Percentiles rank a stretch among this genome's conserved stretches.
These are phyloP conservation scores for Ilyonectria mors-panacis DNA, from an alignment of 2,329 filamentous ascomycete genomes.

Conservation along the genomic window DNA sequence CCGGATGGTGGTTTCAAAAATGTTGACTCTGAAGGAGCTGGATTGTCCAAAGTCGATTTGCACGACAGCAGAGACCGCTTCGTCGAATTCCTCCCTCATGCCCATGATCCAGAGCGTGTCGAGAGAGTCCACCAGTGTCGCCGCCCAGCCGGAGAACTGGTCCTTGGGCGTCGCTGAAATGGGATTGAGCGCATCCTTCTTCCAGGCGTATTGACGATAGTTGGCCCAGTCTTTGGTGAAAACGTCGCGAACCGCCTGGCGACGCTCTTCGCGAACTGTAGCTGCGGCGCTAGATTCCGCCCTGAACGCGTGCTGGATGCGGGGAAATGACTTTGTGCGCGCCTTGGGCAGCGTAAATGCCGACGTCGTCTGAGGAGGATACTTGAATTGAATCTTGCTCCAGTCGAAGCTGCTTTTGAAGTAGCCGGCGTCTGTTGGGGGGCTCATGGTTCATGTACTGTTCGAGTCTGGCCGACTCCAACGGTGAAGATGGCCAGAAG, in stretches of 20 bases:
- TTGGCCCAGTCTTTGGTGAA: constrained; percentile 64
- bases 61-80: constrained; percentile 65
- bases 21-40: constrained; percentile 58
- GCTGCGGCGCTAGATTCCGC: background rate
- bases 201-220: constrained; percentile 68
- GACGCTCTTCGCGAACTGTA: constrained; percentile 48
- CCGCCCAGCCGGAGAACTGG: constrained; percentile 69
- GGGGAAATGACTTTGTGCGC: constrained; percentile 11
- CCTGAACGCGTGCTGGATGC: constrained; percentile 10
- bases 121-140: constrained; percentile 72
- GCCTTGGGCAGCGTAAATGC: background rate
- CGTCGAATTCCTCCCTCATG: constrained; percentile 68
- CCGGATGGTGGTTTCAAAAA: constrained; percentile 70
- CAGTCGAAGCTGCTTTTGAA: constrained; percentile 26
- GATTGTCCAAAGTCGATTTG: constrained; percentile 68
- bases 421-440: background rate
- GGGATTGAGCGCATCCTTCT: constrained; percentile 67
- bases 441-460: constrained; percentile 20
- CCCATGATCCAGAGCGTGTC: constrained; percentile 77
- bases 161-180: constrained; percentile 62
- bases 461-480: constrained; percentile 15
- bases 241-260: constrained; percentile 55
- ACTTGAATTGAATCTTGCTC: constrained; percentile 13
- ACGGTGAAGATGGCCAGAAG: constrained; percentile 13
- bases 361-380: background rate